These are phyloP conservation scores for Leptographium wingfieldii DNA, from an alignment of 2,329 filamentous ascomycete species.

Conservation along the genomic window DNA sequence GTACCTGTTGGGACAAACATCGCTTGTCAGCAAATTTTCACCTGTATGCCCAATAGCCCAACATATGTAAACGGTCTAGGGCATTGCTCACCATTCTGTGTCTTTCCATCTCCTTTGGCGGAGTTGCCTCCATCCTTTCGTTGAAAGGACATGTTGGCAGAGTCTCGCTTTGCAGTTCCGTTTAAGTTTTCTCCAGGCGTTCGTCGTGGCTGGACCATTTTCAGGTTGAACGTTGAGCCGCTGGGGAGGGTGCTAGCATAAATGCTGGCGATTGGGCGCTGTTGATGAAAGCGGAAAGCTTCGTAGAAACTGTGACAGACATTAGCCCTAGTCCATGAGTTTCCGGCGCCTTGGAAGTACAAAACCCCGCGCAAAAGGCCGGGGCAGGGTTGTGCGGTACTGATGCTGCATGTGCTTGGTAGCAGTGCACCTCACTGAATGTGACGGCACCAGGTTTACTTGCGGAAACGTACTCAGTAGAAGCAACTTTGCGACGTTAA, in stretches of 20 bases:
- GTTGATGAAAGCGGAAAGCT: not conserved
- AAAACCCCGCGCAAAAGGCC: not conserved
- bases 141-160: conserved; percentile 20
- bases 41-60: not conserved
- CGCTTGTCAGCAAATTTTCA: not conserved
- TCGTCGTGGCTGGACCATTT: conserved; percentile 23
- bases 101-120: conserved; percentile 23
- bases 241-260: conserved; percentile 17
- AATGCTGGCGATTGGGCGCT: conserved; percentile 10
- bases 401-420: not conserved
- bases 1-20: conserved; percentile 36
- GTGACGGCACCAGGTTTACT: not conserved
- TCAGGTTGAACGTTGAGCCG: conserved; percentile 16
- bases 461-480: not conserved
- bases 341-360: not conserved
- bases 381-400: not conserved
- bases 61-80: not conserved
- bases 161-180: conserved; percentile 18
- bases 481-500: not conserved
- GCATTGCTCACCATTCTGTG: conserved; percentile 26
- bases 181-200: conserved; percentile 17
- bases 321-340: not conserved
- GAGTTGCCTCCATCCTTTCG: conserved; percentile 19
- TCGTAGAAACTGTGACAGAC: not conserved
- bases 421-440: not conserved